phyloP scores from a whole-genome alignment of 2,329 filamentous ascomycete genomes.

The Daldinia eschscholtzii region DNA sequence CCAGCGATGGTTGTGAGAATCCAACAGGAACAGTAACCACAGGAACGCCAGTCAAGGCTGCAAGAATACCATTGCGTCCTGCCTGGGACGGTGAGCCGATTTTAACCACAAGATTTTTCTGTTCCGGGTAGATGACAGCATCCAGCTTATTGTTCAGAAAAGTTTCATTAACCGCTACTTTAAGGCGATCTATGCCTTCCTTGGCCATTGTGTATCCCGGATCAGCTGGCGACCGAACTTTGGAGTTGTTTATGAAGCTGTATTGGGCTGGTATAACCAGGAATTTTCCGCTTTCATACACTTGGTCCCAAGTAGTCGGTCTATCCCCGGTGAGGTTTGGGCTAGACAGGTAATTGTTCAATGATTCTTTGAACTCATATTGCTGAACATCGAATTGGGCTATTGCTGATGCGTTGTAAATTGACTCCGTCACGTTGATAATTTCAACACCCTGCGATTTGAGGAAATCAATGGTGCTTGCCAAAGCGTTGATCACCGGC shows the following conservation, averaged over 20 bases:
- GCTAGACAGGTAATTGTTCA: slow-evolving; percentile 67
- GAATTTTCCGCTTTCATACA: slow-evolving; percentile 66
- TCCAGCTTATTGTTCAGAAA: slow-evolving; percentile 65
- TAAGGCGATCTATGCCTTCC: slow-evolving; percentile 65
- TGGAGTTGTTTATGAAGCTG: slow-evolving; percentile 63
- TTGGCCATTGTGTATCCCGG: slow-evolving; percentile 62
- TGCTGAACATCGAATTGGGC: slow-evolving; percentile 68
- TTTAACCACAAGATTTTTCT: slow-evolving; percentile 72
- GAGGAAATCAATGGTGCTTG: slow-evolving; percentile 60
- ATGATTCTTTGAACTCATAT: slow-evolving; percentile 68
- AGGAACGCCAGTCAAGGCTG: slow-evolving; percentile 56
- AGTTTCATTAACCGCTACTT: slow-evolving; percentile 61
- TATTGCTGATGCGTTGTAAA: slow-evolving; percentile 67
- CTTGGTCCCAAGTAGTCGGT: slow-evolving; percentile 60
- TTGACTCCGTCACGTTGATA: slow-evolving; percentile 61
- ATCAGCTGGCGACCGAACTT: slow-evolving; percentile 65
- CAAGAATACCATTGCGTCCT: slow-evolving; percentile 65
- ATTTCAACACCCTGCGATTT: slow-evolving; percentile 61
- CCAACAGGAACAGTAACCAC: slow-evolving; percentile 64
- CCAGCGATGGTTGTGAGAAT: slow-evolving; percentile 61
- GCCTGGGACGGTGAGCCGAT: slow-evolving; percentile 68
- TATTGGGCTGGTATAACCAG: slow-evolving; percentile 72
- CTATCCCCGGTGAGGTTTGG: slow-evolving; percentile 57
- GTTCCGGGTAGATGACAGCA: slow-evolving; percentile 73
- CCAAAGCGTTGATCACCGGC: slow-evolving; percentile 68